Percentiles rank a stretch among this genome's conserved stretches.
Evolutionary conservation across 768 basidiomycete species (phyloP).

Genomic region (Auriculariales sp.): DNA sequence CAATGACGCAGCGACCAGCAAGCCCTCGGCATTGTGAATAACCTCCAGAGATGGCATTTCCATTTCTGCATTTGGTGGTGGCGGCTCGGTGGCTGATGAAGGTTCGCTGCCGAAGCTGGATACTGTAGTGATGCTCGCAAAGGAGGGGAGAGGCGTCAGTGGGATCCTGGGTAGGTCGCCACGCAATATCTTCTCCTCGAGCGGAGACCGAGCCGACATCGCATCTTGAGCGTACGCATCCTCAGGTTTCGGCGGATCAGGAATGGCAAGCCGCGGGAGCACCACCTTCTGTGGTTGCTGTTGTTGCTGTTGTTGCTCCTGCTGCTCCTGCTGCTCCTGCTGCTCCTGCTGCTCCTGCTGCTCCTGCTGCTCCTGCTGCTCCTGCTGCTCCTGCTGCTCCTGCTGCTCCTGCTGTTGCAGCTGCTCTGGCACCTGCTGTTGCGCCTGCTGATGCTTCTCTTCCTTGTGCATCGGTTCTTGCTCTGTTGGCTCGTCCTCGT

Average conservation of each 20-base stretch:
- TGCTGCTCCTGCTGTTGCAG: too few species aligned
- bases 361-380: too few species aligned
- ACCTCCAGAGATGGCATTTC: constrained; percentile 72
- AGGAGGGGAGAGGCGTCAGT: constrained; percentile 12
- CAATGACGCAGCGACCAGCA: constrained; percentile 81
- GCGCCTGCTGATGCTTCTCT: neutral
- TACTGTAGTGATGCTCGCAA: neutral
- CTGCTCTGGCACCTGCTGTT: neutral
- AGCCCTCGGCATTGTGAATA: constrained; percentile 79
- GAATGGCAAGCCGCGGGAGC: too few species aligned
- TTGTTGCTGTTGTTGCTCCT: too few species aligned
- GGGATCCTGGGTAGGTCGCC: constrained; percentile 39
- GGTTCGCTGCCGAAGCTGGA: constrained; percentile 15
- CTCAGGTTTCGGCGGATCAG: too few species aligned
- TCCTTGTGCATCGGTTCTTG: neutral
- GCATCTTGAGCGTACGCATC: too few species aligned
- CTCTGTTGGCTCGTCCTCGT: constrained; percentile 1
- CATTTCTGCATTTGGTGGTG: constrained; percentile 17
- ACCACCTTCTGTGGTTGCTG: too few species aligned
- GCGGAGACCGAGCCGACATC: neutral
- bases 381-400: too few species aligned
- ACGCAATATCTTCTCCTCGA: constrained; percentile 42
- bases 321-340: too few species aligned
- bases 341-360: too few species aligned
- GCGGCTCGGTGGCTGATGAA: constrained; percentile 37